Percentiles rank a stretch among this genome's conserved stretches.
Conservation (phyloP, 108 stramenopile species). For the Cyclostephanos tholiformis region DNA sequence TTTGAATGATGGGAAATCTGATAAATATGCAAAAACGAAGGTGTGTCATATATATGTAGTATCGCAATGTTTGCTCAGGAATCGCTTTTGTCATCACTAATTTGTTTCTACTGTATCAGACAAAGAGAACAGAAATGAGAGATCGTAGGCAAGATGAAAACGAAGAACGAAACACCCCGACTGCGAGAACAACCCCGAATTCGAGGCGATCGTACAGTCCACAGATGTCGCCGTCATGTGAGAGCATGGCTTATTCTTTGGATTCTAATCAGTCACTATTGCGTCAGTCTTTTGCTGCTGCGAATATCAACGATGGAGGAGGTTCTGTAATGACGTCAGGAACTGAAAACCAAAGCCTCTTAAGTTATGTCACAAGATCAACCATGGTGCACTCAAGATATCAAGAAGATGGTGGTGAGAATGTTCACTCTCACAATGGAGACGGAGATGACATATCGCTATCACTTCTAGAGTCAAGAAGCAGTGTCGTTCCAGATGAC, state of each 20-base stretch:
- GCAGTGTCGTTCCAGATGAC: conserved; percentile 68
- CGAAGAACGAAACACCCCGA: conserved; percentile 24
- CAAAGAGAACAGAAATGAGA: conserved; percentile 47
- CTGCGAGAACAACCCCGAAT: neutral
- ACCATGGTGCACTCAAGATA: conserved; percentile 41
- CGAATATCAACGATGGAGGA: conserved; percentile 43
- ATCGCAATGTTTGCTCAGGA: neutral
- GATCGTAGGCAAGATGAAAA: conserved; percentile 49
- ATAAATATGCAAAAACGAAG: conserved; percentile 43
- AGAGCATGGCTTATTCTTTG: conserved; percentile 69
- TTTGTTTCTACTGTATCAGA: conserved; percentile 17
- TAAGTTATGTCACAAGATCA: conserved; percentile 53
- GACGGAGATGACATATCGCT: conserved; percentile 48
- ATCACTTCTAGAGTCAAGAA: conserved; percentile 44
- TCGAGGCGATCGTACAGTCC: conserved; percentile 10
- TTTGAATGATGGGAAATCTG: conserved; percentile 23
- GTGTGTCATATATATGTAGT: conserved; percentile 6
- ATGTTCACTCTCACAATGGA: neutral
- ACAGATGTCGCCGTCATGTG: conserved; percentile 31
- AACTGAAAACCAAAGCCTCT: conserved; percentile 47
- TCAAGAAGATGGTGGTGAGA: conserved; percentile 13
- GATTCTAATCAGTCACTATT: conserved; percentile 48
- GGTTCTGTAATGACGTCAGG: conserved; percentile 49
- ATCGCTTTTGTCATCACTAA: neutral
- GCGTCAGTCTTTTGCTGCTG: neutral